Evolutionary conservation across 2,329 filamentous ascomycete genomes (phyloP), one percentile per base, ranked within the genome.

Genomic region (Curvularia lunata): DNA sequence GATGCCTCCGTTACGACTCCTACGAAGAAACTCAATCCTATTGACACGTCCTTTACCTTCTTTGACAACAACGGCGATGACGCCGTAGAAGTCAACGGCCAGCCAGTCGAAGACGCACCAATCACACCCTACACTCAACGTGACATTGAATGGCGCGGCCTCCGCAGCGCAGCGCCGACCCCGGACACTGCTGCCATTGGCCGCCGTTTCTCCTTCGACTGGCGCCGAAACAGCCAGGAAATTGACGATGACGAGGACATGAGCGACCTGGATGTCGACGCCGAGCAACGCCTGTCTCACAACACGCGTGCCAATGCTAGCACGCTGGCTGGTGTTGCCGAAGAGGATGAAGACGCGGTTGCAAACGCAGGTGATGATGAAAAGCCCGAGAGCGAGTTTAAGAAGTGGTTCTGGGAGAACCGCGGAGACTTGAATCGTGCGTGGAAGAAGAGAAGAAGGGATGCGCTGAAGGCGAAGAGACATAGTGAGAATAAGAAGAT

Each of bases 161-260:
- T 91, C n/a, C 85, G 95, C 54, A 97, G 92, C 73, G 92, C 92
- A 5, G 95, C 95, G 2, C 95, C 95, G 0, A 99, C 95, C 0
- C 95, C 95, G 0, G 95, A 99, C 72, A 98, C 95, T 0, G 92
- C 92, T 1, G 87, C 92, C 58, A 87, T 91, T 1, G 87, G 82
- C 40, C 85, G 86, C 27, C 83, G 81, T 55, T 88, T 89, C 70
- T 82, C 62, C 81, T 88, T 83, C 40, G 78, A 63, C 43, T 77
- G 74, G 74, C 65, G 72, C 37, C 71, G 69, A n/a, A 63, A 64
- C 48, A 77, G 75, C 25, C 77, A 78, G 2, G 78, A 80, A n/a
- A 77, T 76, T 1, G 79, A 82, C 10, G 41, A 81, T 1, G 79
- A 82, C 8, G 77, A 84, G 0, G 80, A 81, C 0, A 52, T 56